A percentile compares a stretch with the other conserved stretches of the same genome.
These are phyloP conservation scores for Aphanomyces astaci DNA, from an alignment of 352 stramenopile species.

Conservation along the genomic window DNA sequence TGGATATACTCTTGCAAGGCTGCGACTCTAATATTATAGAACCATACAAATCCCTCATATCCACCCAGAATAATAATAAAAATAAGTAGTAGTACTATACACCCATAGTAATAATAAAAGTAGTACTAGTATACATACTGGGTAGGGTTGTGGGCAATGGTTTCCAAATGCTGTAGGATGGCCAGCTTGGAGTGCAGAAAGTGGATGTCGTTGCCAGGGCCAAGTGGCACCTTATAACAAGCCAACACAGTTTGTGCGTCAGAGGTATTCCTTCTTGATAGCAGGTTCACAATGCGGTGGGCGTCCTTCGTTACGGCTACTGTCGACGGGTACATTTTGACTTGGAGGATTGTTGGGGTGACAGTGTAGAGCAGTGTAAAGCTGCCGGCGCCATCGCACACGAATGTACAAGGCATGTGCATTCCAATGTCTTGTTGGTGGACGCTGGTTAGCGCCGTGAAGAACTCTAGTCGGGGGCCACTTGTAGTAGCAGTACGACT, in stretches of 20 bases:
- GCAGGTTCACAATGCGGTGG: background rate
- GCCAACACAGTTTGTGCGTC: background rate
- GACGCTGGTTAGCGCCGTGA: background rate
- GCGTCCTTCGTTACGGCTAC: background rate
- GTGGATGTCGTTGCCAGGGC: background rate
- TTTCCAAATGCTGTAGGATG: background rate
- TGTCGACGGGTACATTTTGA: background rate
- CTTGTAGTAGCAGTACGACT: background rate
- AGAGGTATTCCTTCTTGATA: background rate
- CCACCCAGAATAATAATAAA: too few relatives aligned
- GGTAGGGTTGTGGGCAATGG: background rate
- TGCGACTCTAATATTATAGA: background rate
- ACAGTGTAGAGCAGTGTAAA: background rate
- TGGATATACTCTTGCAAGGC: slow-evolving; percentile 16
- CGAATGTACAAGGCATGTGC: background rate
- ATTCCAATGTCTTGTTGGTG: background rate
- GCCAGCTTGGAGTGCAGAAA: background rate
- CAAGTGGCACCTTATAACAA: background rate
- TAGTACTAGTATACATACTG: background rate
- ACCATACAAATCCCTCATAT: background rate
- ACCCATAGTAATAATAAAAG: too few relatives aligned
- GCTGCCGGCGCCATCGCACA: background rate
- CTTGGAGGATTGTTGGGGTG: background rate
- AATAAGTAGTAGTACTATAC: too few relatives aligned
- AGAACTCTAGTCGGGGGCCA: background rate